Base-by-base conservation (phyloP, 441 rosid genomes). In the Corymbia calophylla region DNA sequence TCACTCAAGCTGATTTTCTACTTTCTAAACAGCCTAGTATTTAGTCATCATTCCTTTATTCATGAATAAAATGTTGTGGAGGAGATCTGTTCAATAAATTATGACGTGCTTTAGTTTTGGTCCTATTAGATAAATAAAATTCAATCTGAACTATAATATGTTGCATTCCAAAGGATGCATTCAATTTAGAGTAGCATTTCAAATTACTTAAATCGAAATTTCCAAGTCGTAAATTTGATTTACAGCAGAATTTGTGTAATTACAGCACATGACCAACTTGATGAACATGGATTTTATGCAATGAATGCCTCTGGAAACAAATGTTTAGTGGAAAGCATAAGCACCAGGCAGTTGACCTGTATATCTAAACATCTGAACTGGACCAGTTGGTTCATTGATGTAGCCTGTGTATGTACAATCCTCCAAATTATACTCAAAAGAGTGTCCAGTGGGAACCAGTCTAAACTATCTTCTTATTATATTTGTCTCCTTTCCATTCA, bases 181-280 rank as follows among this genome's bases (percentile, higher is more conserved):
- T 10, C 6, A 29, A 29, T 62, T 62, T 29, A 3, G 2, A 13
- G 8, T 12, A 62, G 17, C 17, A 62, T 62, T 62, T 62, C 68
- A 54, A 54, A 54, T 54, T 54, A 18, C 0, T 4, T 9, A 48
- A 48, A 48, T 48, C 11, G 14, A 10, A 9, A 56, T 56, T 56
- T 56, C 29, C 29, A 16, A 66, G 39, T 64, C 0, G 6, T 1
- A 64, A 7, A 66, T 66, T 16, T 66, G 21, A 66, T 8, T 66
- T 66, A 17, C 11, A 0, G 77, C 6, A 31, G 21, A 66, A 4
- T 21, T 73, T 35, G 82, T 35, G 19, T 70, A 10, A 0, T 2
- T 5, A 35, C 1, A 3, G 8, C 1, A 0, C 35, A 15, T 3
- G 48, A 35, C 80, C 8, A 32, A 35, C 15, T 19, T 10, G 8